Base-by-base conservation (phyloP, 2,329 filamentous ascomycete genomes). In the Plenodomus lindquistii region DNA sequence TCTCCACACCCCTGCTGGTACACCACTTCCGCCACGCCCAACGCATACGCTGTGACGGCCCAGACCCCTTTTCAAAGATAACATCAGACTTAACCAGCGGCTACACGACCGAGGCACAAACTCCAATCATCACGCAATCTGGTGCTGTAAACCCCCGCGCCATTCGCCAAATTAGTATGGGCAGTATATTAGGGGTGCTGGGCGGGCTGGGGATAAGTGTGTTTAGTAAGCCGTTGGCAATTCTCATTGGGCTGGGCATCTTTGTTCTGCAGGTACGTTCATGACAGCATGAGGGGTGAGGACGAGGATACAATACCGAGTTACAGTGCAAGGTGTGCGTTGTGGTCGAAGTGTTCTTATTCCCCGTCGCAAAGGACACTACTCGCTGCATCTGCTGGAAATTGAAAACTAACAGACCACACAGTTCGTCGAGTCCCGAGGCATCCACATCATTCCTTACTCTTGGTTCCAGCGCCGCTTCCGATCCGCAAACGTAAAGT, bases 181-280 rank as follows among this genome's bases (percentile, higher is more conserved):
- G 78, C 4, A 78, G 75, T 49, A 75, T 79, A 50, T 54, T 76
- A 22, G 77, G 66, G 3, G 58, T 71, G 24, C 37, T 72, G 9
- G 73, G 80, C 2, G 87, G 87, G 1, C 61, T 92, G 24, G 73
- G 86, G 0, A 79, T 91, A 20, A 84, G 85, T 49, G 75, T 87
- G 15, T 90, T 92, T 69, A 90, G 86, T 8, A 84, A 83, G 65
- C 83, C 86, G 1, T 74, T 92, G 40, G 85, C 87, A 1, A 63
- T 91, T 15, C 68, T 92, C 17, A 73, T 88, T 17, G 87, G 88
- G 0, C 63, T 89, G 11, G 71, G 85, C 9, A 80, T 89, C 19
- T 75, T 88, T 13, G 77, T 82, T 22, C 64, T 87, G 15, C 84
- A 89, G 74, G 85, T 87, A 75, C 55, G 77, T 62, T 48, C n/a